Evolutionary conservation across 2,329 filamentous ascomycete species (phyloP), one percentile per base, ranked within the genome.

Genomic region (Aspergillus intermedius): DNA sequence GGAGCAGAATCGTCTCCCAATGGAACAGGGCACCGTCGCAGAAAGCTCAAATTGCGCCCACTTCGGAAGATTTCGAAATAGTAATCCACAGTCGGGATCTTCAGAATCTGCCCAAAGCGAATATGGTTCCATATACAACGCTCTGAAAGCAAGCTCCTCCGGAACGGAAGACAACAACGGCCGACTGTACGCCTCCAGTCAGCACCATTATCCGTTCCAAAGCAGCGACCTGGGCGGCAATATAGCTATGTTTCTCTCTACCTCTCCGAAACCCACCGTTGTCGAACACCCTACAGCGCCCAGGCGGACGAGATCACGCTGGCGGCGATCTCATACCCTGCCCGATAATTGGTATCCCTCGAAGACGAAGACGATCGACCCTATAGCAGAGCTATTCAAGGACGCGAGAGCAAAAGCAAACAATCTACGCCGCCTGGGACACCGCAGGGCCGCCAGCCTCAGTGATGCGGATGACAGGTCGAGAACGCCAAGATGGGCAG

Each of bases 81-180:
- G n/a, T 15, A 5, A 44, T 28, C 23, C 25, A 12, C 21, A 25
- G 13, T 44, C 44, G 28, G 49, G 48, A 15, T 60, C 57, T 9
- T 56, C 55, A 0, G 64, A 66, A 40, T 63, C 63, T 12, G 47
- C 59, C 30, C 59, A 60, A 15, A 70, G 66, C 46, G 64, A 68
- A 21, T 65, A 68, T 42, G 60, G 57, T 44, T 68, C 61, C 9
- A 68, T 74, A 10, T 70, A 63, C 52, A 63, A 71, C 53, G 70
- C 69, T 6, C 50, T 60, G 35, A 51, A 62, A 42, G 62, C 63
- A 25, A 60, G 59, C 23, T 65, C 25, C 25, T 30, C 66, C 5
- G 55, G 57, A 17, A 56, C 53, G 32, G 58, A 63, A 23, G 57
- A 55, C 17, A 30, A 28, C 25, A 28, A 30, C 25, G 25, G 25